Evolutionary conservation across 225 moss, liverwort and hornwort species (phyloP).

Genomic region (Pseudoscleropodium purum): DNA sequence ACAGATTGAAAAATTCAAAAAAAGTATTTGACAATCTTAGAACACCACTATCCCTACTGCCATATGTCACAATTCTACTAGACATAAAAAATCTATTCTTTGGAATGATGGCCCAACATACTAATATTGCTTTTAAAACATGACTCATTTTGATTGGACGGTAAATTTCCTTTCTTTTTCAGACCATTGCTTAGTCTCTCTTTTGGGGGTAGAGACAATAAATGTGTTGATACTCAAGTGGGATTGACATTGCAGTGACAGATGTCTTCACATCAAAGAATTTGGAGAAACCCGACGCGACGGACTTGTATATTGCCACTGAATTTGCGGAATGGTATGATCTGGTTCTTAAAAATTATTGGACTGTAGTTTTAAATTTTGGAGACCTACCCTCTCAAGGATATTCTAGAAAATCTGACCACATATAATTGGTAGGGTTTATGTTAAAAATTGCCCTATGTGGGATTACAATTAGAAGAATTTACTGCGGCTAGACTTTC

Average conservation of each 20-base stretch:
- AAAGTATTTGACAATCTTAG: background rate
- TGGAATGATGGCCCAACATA: background rate
- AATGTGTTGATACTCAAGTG: background rate
- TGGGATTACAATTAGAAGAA: background rate
- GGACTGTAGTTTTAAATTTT: background rate
- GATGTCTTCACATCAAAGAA: constrained; percentile 72
- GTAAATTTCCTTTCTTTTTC: background rate
- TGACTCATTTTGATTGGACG: background rate
- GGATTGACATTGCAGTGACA: constrained; percentile 47
- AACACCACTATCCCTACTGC: background rate
- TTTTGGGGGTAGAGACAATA: background rate
- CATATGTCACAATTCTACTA: background rate
- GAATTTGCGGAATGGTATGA: constrained; percentile 87
- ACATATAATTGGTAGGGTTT: background rate
- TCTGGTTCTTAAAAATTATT: background rate
- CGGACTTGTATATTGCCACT: constrained; percentile 86
- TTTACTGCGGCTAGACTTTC: background rate
- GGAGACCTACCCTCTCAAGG: background rate
- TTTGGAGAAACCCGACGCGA: constrained; percentile 59
- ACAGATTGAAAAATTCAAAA: background rate
- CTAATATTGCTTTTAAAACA: background rate
- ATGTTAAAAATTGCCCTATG: background rate
- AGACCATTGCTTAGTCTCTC: background rate
- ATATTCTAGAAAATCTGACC: background rate
- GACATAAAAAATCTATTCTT: background rate